These are phyloP conservation scores for Thraustochytrium sp. DNA, from an alignment of 352 stramenopile genomes.

Conservation along the genomic window DNA sequence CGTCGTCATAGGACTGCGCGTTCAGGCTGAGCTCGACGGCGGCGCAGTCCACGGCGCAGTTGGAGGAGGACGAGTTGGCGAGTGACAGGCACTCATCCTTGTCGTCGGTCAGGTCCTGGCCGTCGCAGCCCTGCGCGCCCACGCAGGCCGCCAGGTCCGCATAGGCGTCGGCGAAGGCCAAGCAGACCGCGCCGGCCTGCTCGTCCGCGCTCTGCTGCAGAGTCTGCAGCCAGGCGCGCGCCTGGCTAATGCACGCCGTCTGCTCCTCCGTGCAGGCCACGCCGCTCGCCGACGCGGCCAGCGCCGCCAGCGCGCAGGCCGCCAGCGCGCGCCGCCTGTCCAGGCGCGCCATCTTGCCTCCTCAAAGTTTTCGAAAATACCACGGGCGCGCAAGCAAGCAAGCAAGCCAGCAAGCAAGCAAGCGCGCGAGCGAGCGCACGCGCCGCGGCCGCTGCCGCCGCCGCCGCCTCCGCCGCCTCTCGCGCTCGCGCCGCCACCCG, in stretches of 20 bases:
- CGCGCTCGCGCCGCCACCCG: too few species aligned
- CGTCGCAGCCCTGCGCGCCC: not conserved
- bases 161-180: not conserved
- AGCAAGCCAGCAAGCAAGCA: not conserved
- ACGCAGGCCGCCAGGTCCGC: slow-evolving; percentile 17
- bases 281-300: not conserved
- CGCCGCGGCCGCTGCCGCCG: too few species aligned
- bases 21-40: not conserved
- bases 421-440: not conserved
- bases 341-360: not conserved
- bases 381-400: not conserved
- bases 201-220: not conserved
- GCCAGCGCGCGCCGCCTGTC: not conserved
- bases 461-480: too few species aligned
- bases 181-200: not conserved
- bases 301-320: not conserved
- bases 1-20: not conserved
- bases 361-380: not conserved
- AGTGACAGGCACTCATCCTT: not conserved
- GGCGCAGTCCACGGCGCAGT: slow-evolving; percentile 13
- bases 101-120: not conserved
- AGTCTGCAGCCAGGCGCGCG: not conserved
- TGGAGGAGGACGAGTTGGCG: not conserved
- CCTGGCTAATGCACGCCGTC: not conserved
- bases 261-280: not conserved